These are phyloP conservation scores for Sphenostylis stenocarpa DNA, from an alignment of 306 rosid species.

Conservation along the genomic window DNA sequence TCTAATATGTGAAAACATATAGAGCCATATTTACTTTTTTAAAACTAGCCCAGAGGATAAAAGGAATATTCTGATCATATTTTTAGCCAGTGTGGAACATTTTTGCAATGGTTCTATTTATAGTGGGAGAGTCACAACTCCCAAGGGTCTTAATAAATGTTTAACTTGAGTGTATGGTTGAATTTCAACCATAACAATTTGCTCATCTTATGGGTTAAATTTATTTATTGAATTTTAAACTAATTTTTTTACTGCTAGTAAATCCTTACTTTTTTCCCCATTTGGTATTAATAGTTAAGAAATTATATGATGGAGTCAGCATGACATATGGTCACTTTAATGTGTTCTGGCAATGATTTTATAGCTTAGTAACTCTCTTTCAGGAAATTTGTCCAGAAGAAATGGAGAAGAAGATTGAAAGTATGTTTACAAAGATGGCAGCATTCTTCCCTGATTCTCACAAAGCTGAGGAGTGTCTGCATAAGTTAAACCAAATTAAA, in stretches of 20 bases:
- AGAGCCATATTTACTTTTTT: neutral
- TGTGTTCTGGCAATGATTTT: slow-evolving; percentile 30
- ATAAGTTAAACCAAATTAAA: slow-evolving; percentile 66
- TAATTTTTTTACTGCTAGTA: neutral
- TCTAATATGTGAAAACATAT: neutral
- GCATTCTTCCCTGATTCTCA: slow-evolving; percentile 70
- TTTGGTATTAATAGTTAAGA: neutral
- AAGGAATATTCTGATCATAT: neutral
- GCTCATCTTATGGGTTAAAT: neutral
- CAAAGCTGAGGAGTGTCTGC: slow-evolving; percentile 74
- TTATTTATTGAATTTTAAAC: neutral
- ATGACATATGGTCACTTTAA: neutral
- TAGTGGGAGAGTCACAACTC: neutral
- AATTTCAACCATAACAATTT: slow-evolving; percentile 9
- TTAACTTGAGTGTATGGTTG: slow-evolving; percentile 14
- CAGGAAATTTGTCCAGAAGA: slow-evolving; percentile 80
- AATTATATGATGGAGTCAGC: neutral
- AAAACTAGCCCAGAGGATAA: neutral
- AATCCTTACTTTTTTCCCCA: neutral
- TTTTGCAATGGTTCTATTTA: neutral
- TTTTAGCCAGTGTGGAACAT: neutral
- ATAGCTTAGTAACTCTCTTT: slow-evolving; percentile 26
- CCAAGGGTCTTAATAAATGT: neutral
- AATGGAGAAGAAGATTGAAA: slow-evolving; percentile 48
- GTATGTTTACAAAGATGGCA: slow-evolving; percentile 61